phyloP scores from a whole-genome alignment of 2,329 filamentous ascomycete genomes.

The Curvularia lunata region DNA sequence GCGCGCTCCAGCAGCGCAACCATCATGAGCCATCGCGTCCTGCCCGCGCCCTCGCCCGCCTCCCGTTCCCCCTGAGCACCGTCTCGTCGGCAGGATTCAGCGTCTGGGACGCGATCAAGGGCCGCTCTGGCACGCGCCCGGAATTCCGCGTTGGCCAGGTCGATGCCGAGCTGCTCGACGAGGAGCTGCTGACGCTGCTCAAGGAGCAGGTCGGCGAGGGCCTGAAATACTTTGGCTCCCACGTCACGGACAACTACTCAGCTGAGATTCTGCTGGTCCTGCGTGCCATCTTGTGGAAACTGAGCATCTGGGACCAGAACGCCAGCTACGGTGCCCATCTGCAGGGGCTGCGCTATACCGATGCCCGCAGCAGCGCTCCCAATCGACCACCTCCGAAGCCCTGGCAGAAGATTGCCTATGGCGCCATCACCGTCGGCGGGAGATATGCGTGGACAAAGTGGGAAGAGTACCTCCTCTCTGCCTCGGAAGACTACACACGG shows the following conservation, averaged over 20 bases:
- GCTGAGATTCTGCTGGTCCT: constrained; percentile 82
- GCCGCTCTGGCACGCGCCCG: constrained; percentile 79
- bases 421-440: constrained; percentile 83
- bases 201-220: constrained; percentile 86
- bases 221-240: constrained; percentile 79
- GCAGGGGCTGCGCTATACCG: constrained; percentile 88
- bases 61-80: constrained; percentile 65
- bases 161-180: constrained; percentile 92
- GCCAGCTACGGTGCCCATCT: constrained; percentile 92
- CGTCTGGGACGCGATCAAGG: constrained; percentile 74
- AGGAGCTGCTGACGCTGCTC: constrained; percentile 85
- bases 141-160: constrained; percentile 94
- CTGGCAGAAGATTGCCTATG: constrained; percentile 85
- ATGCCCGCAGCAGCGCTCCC: constrained; percentile 67
- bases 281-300: constrained; percentile 84
- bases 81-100: constrained; percentile 58
- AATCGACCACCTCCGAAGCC: constrained; percentile 72
- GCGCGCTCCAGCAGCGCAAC: constrained; percentile 68
- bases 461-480: constrained; percentile 82
- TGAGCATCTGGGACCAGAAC: constrained; percentile 95
- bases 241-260: constrained; percentile 84
- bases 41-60: constrained; percentile 51
- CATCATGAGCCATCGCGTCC: constrained; percentile 53
- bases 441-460: constrained; percentile 90
- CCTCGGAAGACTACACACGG: constrained; percentile 74